These are phyloP conservation scores for Pythium grandisporangium DNA, from an alignment of 352 stramenopile genomes.

Conservation along the genomic window DNA sequence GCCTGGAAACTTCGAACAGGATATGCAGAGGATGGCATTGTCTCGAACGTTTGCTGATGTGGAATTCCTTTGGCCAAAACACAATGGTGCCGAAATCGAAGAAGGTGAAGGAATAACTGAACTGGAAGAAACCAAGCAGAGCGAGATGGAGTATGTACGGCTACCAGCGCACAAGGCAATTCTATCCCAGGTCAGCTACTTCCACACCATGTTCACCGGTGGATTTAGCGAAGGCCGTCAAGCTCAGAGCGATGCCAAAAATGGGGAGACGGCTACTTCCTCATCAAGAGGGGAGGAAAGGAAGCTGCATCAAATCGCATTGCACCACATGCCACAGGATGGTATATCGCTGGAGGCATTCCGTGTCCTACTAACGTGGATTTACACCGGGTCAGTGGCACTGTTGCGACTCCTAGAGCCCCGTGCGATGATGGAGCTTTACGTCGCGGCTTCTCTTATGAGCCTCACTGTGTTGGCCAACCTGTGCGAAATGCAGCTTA, in stretches of 20 bases:
- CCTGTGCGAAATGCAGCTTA: constrained; percentile 55
- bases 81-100: background rate
- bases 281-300: too few species aligned
- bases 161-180: constrained; percentile 64
- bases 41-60: constrained; percentile 42
- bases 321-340: constrained; percentile 67
- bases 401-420: constrained; percentile 31
- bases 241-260: background rate
- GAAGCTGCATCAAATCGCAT: constrained; percentile 37
- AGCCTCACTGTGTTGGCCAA: constrained; percentile 38
- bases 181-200: constrained; percentile 72
- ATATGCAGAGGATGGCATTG: constrained; percentile 45
- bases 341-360: constrained; percentile 60
- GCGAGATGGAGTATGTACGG: constrained; percentile 14
- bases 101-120: too few species aligned
- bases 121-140: constrained; percentile 12
- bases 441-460: constrained; percentile 49
- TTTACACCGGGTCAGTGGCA: constrained; percentile 60
- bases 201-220: constrained; percentile 74
- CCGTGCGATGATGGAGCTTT: constrained; percentile 64
- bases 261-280: too few species aligned
- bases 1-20: constrained; percentile 49
- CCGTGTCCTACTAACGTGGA: constrained; percentile 48
- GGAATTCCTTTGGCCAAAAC: constrained; percentile 65
- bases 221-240: constrained; percentile 61